Conservation (phyloP, 2,329 filamentous ascomycete species). For the Grosmannia serpens region DNA sequence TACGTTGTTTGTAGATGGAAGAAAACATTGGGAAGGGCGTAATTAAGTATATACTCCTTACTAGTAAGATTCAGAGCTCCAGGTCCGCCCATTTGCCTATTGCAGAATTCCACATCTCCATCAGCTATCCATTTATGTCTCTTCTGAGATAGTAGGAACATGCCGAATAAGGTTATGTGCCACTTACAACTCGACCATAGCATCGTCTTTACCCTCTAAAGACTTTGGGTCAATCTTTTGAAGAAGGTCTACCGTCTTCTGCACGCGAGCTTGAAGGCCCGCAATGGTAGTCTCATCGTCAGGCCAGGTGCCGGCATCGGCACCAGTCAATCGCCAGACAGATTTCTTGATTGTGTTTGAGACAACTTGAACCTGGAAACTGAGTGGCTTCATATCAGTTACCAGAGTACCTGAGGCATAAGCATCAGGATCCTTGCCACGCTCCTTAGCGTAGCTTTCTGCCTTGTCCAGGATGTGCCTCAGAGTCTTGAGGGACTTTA, state of each 20-base stretch:
- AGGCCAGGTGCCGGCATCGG: conserved; percentile 13
- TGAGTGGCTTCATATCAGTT: conserved; percentile 24
- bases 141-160: background rate
- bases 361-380: conserved; percentile 22
- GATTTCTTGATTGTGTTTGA: conserved; percentile 19
- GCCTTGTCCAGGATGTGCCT: conserved; percentile 20
- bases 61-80: conserved; percentile 10
- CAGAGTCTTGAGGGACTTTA: conserved; percentile 16
- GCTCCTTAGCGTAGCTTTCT: conserved; percentile 16
- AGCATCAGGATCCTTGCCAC: conserved; percentile 14
- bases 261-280: conserved; percentile 18
- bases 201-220: conserved; percentile 16
- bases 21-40: conserved; percentile 45
- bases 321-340: conserved; percentile 17
- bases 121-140: background rate
- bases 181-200: conserved; percentile 17
- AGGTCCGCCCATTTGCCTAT: conserved; percentile 8
- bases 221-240: conserved; percentile 15
- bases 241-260: conserved; percentile 20
- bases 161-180: background rate
- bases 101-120: background rate
- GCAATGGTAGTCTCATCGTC: conserved; percentile 22
- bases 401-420: conserved; percentile 16
- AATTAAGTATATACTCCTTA: conserved; percentile 29
- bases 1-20: conserved; percentile 50